A percentile compares a stretch with the other conserved stretches of the same genome.
Conservation (phyloP, 345 rosid species). For the Dipteronia sinensis region DNA sequence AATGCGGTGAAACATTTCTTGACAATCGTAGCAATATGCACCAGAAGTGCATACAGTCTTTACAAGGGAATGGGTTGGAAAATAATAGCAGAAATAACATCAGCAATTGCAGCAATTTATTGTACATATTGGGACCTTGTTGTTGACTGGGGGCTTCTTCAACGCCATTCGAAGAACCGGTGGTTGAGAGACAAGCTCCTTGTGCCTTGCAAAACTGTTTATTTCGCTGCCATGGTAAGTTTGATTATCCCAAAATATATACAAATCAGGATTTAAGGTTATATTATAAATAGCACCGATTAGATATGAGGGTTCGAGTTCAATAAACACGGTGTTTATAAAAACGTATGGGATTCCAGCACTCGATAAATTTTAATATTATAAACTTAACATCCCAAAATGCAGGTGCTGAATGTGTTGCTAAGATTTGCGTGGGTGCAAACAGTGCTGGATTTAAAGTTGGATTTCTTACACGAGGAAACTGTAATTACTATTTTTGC, state of each 20-base stretch:
- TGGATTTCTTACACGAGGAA: conserved; percentile 39
- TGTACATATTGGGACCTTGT: conserved; percentile 74
- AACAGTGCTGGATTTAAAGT: conserved; percentile 45
- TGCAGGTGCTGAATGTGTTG: conserved; percentile 51
- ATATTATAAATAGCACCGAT: no score
- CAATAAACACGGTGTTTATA: no score
- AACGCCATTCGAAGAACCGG: conserved; percentile 44
- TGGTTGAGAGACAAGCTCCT: conserved; percentile 72
- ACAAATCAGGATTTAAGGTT: no score
- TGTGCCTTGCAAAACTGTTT: conserved; percentile 45
- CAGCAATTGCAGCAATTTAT: conserved; percentile 46
- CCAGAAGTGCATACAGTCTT: conserved; percentile 56
- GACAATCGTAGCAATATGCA: conserved; percentile 52
- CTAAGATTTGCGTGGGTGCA: conserved; percentile 74
- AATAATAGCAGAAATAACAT: conserved; percentile 45
- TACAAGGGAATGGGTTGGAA: conserved; percentile 40
- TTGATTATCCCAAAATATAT: not conserved
- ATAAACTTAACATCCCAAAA: not conserved
- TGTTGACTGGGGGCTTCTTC: conserved; percentile 71
- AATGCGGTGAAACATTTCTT: conserved; percentile 56
- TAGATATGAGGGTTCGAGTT: no score
- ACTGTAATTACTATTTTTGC: conserved; percentile 54
- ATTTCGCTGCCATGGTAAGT: conserved; percentile 61
- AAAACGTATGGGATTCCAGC: no score
- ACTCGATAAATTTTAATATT: no score